These are phyloP conservation scores for Sinapis alba DNA, from an alignment of 441 rosid genomes.

Conservation along the genomic window DNA sequence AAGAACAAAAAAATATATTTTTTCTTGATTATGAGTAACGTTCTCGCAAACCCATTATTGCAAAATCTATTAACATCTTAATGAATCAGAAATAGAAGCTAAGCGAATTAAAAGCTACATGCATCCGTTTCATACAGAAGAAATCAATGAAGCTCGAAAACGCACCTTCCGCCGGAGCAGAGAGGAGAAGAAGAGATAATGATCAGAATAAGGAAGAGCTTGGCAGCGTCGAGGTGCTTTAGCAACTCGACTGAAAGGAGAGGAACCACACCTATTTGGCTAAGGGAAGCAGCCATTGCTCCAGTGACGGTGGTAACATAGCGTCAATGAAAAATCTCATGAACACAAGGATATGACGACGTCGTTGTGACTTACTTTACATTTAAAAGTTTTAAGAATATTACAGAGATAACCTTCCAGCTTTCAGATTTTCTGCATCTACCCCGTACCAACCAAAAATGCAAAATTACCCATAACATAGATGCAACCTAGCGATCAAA, in stretches of 20 bases:
- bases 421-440: neutral
- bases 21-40: neutral
- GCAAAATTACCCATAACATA: too few relatives aligned
- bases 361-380: neutral
- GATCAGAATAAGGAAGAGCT: conserved; percentile 46
- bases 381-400: neutral
- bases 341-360: neutral
- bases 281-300: conserved; percentile 53
- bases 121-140: neutral
- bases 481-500: neutral
- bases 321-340: neutral
- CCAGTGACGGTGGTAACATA: neutral
- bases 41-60: neutral
- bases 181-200: conserved; percentile 38
- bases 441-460: too few relatives aligned
- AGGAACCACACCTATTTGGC: too few relatives aligned
- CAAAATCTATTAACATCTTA: neutral
- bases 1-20: neutral
- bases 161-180: conserved; percentile 55
- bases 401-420: neutral
- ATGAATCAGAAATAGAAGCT: too few relatives aligned
- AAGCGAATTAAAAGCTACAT: neutral
- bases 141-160: neutral
- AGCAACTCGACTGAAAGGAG: too few relatives aligned
- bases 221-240: too few relatives aligned